Evolutionary conservation across 106 monocot species (phyloP).

Genomic region (Agapanthus africanus): DNA sequence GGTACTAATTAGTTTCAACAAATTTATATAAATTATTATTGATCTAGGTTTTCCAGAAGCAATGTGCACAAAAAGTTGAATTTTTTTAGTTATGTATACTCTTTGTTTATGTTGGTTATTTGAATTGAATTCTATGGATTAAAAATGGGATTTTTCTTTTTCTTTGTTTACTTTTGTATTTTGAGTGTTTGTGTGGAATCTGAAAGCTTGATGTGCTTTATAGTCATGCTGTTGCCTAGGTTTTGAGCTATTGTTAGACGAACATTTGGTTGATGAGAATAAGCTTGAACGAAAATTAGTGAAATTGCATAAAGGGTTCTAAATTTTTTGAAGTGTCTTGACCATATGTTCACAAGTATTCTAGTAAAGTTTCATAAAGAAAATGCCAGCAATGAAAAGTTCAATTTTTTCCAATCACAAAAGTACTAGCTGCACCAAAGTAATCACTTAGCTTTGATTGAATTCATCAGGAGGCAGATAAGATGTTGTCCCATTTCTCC

Average conservation of each 20-base stretch:
- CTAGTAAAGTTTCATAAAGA: constrained; percentile 19
- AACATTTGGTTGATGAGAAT: background rate
- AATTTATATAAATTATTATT: background rate
- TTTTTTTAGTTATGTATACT: background rate
- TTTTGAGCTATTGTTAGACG: no score
- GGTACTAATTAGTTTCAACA: background rate
- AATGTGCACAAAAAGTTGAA: background rate
- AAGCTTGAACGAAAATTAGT: background rate
- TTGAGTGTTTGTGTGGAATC: background rate
- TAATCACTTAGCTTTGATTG: background rate
- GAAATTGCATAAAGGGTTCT: background rate
- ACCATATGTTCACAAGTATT: background rate
- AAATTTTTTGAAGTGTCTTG: background rate
- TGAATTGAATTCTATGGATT: background rate
- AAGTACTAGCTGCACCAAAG: background rate
- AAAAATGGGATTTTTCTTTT: background rate
- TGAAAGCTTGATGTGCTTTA: background rate
- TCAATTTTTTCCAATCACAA: background rate
- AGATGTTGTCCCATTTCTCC: background rate
- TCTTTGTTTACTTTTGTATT: background rate
- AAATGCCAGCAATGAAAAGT: constrained; percentile 56
- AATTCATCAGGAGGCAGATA: constrained; percentile 18
- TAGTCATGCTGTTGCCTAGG: background rate
- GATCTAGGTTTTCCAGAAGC: background rate
- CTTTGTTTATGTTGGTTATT: background rate